Evolutionary conservation across 2,329 filamentous ascomycete species (phyloP), one percentile per base, ranked within the genome.

Genomic region (Monilinia polystroma): DNA sequence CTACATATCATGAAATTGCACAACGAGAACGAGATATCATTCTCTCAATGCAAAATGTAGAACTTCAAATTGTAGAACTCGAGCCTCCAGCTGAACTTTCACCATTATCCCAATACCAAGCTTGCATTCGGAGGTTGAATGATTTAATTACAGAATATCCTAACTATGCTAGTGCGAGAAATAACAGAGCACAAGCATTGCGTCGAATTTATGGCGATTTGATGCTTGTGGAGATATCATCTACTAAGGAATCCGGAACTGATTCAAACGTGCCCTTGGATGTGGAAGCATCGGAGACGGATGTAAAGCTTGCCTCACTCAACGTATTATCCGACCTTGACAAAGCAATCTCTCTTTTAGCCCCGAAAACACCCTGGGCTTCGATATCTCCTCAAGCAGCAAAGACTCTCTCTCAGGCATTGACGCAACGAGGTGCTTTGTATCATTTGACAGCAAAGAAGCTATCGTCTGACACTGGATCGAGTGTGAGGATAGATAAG

Each of bases 131-230:
- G 12, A 77, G 79, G 7, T 79, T 93, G 6, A 81, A 82, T 41
- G 74, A 77, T 2, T 80, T 92, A 43, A 84, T 92, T 52, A 73
- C 79, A 2, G 77, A 83, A 32, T 76, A 86, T 64, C 88, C 90
- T 3, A 77, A 79, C 43, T 93, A 93, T 76, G 89, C 90, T 29
- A 91, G 88, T 70, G 89, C 87, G 7, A 84, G 86, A 67, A 90
- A 92, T 75, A 93, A 94, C 77, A 83, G 90, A 60, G 90, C 88
- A 3, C 91, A 93, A 76, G 82, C 88, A 11, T 72, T 84, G 41
- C 80, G 89, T 29, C 80, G 88, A 58, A 77, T 87, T 66, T 87
- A 89, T 69, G 88, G 87, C 14, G 87, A 90, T 64, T 41, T 53
- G 18, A 53, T 67, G 45, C 47, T 66, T 20, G 32, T 32, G 45